Evolutionary conservation across 2,329 filamentous ascomycete species (phyloP), one percentile per base, ranked within the genome.

Genomic region (Colletotrichum sp.): DNA sequence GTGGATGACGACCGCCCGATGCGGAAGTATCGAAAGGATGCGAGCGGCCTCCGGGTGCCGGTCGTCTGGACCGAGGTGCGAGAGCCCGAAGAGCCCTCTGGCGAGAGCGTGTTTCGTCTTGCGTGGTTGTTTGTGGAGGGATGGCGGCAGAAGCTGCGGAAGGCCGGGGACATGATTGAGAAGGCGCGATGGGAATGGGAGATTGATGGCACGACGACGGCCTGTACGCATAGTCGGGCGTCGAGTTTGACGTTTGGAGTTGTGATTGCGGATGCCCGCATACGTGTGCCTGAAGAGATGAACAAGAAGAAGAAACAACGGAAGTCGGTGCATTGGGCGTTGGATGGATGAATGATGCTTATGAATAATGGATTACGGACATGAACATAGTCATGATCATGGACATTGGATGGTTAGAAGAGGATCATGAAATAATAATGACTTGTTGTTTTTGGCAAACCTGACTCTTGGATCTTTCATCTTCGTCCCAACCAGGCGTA

Each of bases 111-210:
- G 0, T 83, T 79, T 63, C 81, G 85, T 12, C 79, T 85, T 24
- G 82, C 85, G 4, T 87, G 85, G 84, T 72, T 85, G 49, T 85
- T 81, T 71, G 82, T 82, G 4, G 81, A 86, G 71, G 85, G 85
- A 3, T 86, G 85, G 85, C 80, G 84, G 24, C 81, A 81, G 49
- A 79, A 81, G 67, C 73, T 86, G 30, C 78, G 79, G 6, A 80
- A 78, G 57, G 81, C 81, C 5, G 81, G 82, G 4, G 82, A 85
- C 62, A 64, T 82, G 10, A 79, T 86, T 2, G 84, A 86, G 79
- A 78, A 77, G 79, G 78, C 80, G 10, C 78, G 84, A 26, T 82
- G 82, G 82, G 81, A 83, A 73, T 83, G 81, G 81, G 76, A 76
- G 49, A 67, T 76, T n/a, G 74, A 59, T 63, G 74, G 79, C 36